Evolutionary conservation across 164 flowering plant genomes (phyloP), one percentile per base, ranked within the genome.

Genomic region (Platanus orientalis): DNA sequence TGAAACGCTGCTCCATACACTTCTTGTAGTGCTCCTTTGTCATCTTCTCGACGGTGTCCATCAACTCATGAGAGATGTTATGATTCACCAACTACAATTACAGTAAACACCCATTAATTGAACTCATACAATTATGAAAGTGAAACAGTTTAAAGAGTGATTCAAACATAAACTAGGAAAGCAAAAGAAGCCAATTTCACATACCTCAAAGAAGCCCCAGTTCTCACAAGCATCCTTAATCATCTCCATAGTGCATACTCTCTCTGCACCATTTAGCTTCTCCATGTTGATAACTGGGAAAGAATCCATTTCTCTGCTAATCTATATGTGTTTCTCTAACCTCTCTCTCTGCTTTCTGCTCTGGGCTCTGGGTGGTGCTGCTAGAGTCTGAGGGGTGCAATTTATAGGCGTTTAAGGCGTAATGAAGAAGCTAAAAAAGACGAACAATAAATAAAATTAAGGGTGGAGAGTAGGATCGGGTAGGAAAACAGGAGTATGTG

Each of bases 201-300:
- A 20, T 81, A 91, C 97, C 87, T 91, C 96, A 75, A 91, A 91
- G 87, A 91, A 91, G 27, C 97, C 97, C 96, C 96, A 91, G 80
- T 91, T 88, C 66, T 84, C 93, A 72, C 97, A 88, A 27, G 96
- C 97, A 71, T 91, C 96, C 58, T 79, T 73, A 58, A 88, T 88
- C 51, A 65, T 62, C n/a, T 70, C 81, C 93, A 91, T 80, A 60
- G 82, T 78, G 11, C 72, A 61, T 51, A 52, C 75, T 75, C 90
- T 82, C 72, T 82, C 82, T 48, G 75, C 84, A 29, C 95, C 89
- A 66, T 84, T 75, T 7, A 91, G 75, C 39, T 80, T 87, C 79
- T 79, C 84, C 83, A 88, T 56, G 89, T 79, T 74, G 67, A 88
- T 81, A 6, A 91, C 75, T 30, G 96, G 96, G 79, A 91, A 85